phyloP scores from a whole-genome alignment of 2,329 filamentous ascomycete species.

The Diplodia scrobiculata region DNA sequence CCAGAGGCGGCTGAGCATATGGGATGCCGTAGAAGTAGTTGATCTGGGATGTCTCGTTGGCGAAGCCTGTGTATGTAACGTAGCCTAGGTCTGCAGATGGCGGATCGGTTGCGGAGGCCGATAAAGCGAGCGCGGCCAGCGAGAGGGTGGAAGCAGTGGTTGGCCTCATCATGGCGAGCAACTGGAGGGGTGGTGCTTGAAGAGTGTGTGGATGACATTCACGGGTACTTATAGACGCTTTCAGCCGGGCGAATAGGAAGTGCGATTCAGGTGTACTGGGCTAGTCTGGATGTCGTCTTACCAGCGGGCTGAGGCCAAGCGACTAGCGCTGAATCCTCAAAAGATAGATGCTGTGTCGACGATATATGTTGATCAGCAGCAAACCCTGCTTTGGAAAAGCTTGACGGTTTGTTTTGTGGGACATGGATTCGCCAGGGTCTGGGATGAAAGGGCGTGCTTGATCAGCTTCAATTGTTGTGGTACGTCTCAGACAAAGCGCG shows the following conservation, averaged over 20 bases:
- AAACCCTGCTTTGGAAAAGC: too few relatives aligned
- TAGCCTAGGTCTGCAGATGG: slow-evolving; percentile 31
- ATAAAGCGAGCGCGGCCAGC: neutral
- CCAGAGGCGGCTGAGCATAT: slow-evolving; percentile 39
- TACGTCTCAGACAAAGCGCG: neutral
- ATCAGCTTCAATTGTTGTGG: too few relatives aligned
- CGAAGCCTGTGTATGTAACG: slow-evolving; percentile 31
- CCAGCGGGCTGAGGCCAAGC: neutral
- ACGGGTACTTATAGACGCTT: neutral
- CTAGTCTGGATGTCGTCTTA: neutral
- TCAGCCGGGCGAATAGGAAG: neutral
- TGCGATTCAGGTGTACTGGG: neutral
- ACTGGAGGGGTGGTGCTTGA: neutral
- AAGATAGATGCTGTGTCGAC: neutral
- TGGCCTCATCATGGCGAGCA: neutral
- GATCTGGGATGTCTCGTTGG: slow-evolving; percentile 30
- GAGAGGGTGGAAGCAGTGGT: neutral
- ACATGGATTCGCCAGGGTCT: too few relatives aligned
- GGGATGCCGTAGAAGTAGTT: slow-evolving; percentile 35
- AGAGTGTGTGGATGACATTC: neutral
- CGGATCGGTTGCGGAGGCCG: neutral
- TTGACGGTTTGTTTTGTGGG: too few relatives aligned
- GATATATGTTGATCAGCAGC: neutral
- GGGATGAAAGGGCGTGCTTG: too few relatives aligned
- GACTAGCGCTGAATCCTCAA: neutral